Evolutionary conservation across 2,329 filamentous ascomycete species (phyloP).

Genomic region (Calonectria hongkongensis): DNA sequence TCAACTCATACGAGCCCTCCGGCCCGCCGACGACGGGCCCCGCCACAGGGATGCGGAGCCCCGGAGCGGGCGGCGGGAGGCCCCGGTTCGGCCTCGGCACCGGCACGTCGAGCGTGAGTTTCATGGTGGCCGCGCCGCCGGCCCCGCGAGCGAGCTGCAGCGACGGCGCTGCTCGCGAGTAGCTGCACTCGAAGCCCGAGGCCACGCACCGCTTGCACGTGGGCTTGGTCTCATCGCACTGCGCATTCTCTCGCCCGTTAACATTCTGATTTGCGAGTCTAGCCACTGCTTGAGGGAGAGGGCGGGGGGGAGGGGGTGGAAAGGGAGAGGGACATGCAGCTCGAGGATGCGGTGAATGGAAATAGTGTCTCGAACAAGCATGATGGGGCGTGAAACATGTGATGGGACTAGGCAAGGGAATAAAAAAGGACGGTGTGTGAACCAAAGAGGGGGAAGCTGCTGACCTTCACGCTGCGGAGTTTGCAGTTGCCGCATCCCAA

Average conservation of each 20-base stretch:
- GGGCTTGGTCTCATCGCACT: slow-evolving; percentile 74
- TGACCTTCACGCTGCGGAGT: slow-evolving; percentile 70
- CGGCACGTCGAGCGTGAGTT: slow-evolving; percentile 41
- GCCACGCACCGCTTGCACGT: slow-evolving; percentile 67
- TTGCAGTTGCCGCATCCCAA: slow-evolving; percentile 75
- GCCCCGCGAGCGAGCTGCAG: slow-evolving; percentile 49
- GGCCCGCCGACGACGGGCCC: slow-evolving; percentile 45
- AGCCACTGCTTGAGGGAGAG: background rate
- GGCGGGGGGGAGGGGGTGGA: background rate
- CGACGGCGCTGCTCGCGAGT: slow-evolving; percentile 55
- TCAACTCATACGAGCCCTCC: slow-evolving; percentile 28
- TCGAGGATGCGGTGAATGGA: slow-evolving; percentile 12
- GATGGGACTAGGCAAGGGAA: background rate
- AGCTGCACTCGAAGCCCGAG: slow-evolving; percentile 70
- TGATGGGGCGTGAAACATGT: background rate
- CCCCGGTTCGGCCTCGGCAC: slow-evolving; percentile 36
- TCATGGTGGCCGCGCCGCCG: slow-evolving; percentile 41
- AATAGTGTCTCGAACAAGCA: background rate
- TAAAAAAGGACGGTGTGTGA: background rate
- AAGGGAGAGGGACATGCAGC: background rate
- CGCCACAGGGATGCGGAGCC: slow-evolving; percentile 52
- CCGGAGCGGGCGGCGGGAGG: slow-evolving; percentile 41
- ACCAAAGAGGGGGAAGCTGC: background rate
- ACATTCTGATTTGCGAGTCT: slow-evolving; percentile 30
- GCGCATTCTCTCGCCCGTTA: slow-evolving; percentile 27